phyloP scores from a whole-genome alignment of 495 filamentous ascomycete species.

The Coniosporium apollinis region DNA sequence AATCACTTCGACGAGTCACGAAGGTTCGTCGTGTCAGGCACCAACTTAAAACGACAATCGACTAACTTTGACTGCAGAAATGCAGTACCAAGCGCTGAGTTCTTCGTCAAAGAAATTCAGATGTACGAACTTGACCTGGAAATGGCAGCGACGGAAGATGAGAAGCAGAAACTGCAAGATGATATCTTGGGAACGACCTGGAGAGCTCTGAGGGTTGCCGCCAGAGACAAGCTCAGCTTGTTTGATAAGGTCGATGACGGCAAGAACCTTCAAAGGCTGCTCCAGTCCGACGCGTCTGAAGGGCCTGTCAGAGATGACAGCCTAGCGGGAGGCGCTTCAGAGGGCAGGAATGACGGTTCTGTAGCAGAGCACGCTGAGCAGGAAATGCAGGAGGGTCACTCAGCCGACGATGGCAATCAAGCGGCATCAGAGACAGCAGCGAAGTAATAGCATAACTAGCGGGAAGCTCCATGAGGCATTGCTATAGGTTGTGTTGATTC shows the following conservation, averaged over 20 bases:
- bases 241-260: slow-evolving; percentile 81
- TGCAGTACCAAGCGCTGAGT: slow-evolving; percentile 36
- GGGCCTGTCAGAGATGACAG: neutral
- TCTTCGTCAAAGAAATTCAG: slow-evolving; percentile 36
- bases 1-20: slow-evolving; percentile 41
- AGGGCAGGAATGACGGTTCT: too few species aligned
- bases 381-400: too few species aligned
- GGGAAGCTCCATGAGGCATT: too few species aligned
- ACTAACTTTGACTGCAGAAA: slow-evolving; percentile 19
- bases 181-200: slow-evolving; percentile 74
- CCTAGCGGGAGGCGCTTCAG: too few species aligned
- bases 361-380: too few species aligned
- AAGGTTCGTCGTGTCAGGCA: slow-evolving; percentile 26
- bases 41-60: slow-evolving; percentile 5
- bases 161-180: slow-evolving; percentile 46
- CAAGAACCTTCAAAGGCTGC: slow-evolving; percentile 43
- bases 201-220: slow-evolving; percentile 67
- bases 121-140: slow-evolving; percentile 69
- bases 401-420: too few species aligned
- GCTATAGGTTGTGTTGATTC: too few species aligned
- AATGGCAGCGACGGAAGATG: slow-evolving; percentile 52
- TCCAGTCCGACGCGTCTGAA: slow-evolving; percentile 9
- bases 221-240: slow-evolving; percentile 46
- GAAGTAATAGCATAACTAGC: too few species aligned
- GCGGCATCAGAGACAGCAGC: too few species aligned